These are phyloP conservation scores for Kwoniella newhampshirensis DNA, from an alignment of 768 basidiomycete genomes.

Conservation along the genomic window DNA sequence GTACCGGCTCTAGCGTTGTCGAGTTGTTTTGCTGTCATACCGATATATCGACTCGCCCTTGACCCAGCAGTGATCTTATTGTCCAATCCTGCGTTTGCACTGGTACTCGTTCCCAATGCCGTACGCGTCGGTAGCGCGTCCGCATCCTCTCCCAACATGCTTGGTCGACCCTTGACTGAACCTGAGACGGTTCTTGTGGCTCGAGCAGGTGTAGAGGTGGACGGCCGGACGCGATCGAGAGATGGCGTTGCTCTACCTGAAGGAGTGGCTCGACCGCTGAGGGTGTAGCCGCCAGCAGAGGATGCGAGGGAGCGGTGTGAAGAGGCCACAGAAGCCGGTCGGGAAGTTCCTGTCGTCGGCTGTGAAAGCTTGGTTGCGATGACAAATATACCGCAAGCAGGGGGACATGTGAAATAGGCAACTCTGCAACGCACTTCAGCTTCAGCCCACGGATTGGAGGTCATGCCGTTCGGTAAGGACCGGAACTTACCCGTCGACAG, in stretches of 20 bases:
- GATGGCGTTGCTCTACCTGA: slow-evolving; percentile 49
- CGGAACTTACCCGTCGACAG: slow-evolving; percentile 74
- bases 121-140: slow-evolving; percentile 24
- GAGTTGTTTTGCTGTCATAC: slow-evolving; percentile 80
- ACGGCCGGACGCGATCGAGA: slow-evolving; percentile 20
- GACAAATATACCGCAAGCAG: slow-evolving; percentile 87
- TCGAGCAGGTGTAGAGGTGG: slow-evolving; percentile 21
- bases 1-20: slow-evolving; percentile 53
- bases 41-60: slow-evolving; percentile 77
- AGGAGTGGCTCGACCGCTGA: slow-evolving; percentile 57
- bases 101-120: slow-evolving; percentile 36
- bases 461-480: background rate
- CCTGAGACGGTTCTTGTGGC: background rate
- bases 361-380: slow-evolving; percentile 75
- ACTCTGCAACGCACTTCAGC: slow-evolving; percentile 57
- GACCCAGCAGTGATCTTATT: slow-evolving; percentile 73
- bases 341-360: slow-evolving; percentile 67
- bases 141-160: slow-evolving; percentile 14
- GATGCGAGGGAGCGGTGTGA: slow-evolving; percentile 56
- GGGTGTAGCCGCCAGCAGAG: slow-evolving; percentile 22
- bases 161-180: background rate
- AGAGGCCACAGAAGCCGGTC: slow-evolving; percentile 80
- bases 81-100: slow-evolving; percentile 34
- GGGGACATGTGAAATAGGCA: slow-evolving; percentile 81
- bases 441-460: slow-evolving; percentile 12